A percentile compares a stretch with the other conserved stretches of the same genome.
Conservation (phyloP, 306 rosid species). For the Boehmeria nivea region DNA sequence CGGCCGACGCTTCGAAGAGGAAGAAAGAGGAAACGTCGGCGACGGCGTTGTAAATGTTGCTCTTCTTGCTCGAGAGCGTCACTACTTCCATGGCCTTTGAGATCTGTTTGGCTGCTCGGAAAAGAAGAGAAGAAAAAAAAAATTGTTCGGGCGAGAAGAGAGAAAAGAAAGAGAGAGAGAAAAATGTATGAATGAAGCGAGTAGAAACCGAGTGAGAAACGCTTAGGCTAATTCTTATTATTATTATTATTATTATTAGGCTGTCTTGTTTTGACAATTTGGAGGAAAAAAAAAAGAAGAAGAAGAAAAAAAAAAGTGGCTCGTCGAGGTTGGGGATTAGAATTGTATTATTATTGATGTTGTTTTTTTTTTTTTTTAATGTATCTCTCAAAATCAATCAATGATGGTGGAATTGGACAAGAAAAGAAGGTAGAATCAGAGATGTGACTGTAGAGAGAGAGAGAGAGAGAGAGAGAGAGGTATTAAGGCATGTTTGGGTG, state of each 20-base stretch:
- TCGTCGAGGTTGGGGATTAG: no score
- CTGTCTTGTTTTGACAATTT: not conserved
- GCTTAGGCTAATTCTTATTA: not conserved
- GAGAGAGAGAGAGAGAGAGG: not conserved
- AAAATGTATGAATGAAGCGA: no score
- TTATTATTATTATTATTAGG: not conserved
- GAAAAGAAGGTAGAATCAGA: not conserved
- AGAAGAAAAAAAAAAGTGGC: no score
- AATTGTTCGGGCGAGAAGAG: not conserved
- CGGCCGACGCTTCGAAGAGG: conserved; percentile 68
- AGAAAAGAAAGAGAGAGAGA: not conserved
- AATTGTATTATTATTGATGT: not conserved
- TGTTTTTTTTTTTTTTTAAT: not conserved
- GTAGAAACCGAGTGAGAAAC: not conserved
- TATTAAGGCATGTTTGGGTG: no score
- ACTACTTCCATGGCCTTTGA: conserved; percentile 16
- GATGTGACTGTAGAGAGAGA: not conserved
- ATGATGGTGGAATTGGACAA: not conserved
- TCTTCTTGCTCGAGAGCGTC: not conserved
- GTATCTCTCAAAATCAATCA: not conserved
- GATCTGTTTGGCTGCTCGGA: conserved; percentile 2
- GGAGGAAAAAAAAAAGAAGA: no score
- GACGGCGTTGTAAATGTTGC: not conserved
- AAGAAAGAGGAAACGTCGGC: conserved; percentile 41
- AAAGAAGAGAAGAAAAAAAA: not conserved